Base-by-base conservation (phyloP, 805 yeast genomes). In the Metschnikowia peoriensis region DNA sequence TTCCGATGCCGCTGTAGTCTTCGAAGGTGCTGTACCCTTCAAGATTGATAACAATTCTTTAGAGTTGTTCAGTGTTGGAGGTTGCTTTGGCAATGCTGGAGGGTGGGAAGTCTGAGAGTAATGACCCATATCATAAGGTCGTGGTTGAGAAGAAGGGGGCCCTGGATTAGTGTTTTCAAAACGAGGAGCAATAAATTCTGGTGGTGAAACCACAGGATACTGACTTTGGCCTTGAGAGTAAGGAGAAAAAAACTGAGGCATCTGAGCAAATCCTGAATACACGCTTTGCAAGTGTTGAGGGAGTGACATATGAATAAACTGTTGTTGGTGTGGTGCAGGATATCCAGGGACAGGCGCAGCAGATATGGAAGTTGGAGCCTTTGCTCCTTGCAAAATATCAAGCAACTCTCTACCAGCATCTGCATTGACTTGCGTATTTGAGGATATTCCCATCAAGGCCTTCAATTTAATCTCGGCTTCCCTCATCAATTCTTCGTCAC, bases 351-450 rank as follows among this genome's bases (percentile, higher is more conserved):
- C 15, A 8, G 59, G 59, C n/a, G 47, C 47, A 38, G 46, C 2
- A 28, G 52, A 14, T 5, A 22, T 5, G 16, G 53, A 44, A 9
- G 9, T 22, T 28, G 38, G 57, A 4, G 58, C 56, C 32, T 52
- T 50, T 8, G 71, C 72, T 12, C 73, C 72, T 55, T 74, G 78
- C 54, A 88, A 73, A 65, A 86, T 77, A 55, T 85, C 81, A 61
- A 88, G 76, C 52, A 88, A 67, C 49, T 86, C 93, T 75, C 93
- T 84, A 35, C 94, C 94, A 1, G 91, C 90, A 67, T 87, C 93
- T 29, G 60, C 61, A 45, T 66, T 66, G 38, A 54, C 63, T 67
- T 65, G 52, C 50, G 66, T 47, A 4, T 37, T 16, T 61, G 66
- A 40, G 22, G 78, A 77, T 41, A 88, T 73, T 41, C 90, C 91